Evolutionary conservation across 139 green algal genomes (phyloP), one percentile per base, ranked within the genome.

Genomic region (Chlamydomonas asymmetrica): DNA sequence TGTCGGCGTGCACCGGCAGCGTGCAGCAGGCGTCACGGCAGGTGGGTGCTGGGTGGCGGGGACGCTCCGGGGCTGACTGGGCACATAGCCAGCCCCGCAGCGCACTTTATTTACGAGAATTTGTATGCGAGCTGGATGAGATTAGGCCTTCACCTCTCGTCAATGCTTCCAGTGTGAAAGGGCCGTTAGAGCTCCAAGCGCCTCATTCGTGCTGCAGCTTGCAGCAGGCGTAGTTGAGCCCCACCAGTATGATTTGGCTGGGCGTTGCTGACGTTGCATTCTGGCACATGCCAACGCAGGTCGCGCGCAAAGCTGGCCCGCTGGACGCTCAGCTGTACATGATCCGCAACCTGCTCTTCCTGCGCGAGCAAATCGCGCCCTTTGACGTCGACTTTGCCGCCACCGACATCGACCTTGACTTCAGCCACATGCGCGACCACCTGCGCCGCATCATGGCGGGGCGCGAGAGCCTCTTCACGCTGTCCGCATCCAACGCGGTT

Each of bases 271-370:
- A n/a, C n/a, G n/a, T n/a, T n/a, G n/a, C n/a, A n/a, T n/a, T n/a
- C n/a, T n/a, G n/a, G n/a, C 59, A 25, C 59, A 66, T 34, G 22
- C 27, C 20, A 56, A 5, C 67, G 25, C 43, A 67, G 23, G 48
- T 92, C 16, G 78, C 77, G 6, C 78, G 79, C 76, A 73, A 75
- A 16, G 67, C 76, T 10, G 76, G 82, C 3, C 32, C 72, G 0
- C 73, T 97, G 66, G 88, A 98, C 73, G 91, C 86, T 23, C 91
- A 97, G 87, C 91, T 99, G 43, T 98, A 98, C 80, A 84, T 92
- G 38, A 95, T 99, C 73, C 90, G 91, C 74, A 92, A 98, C 82
- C 89, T 99, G 72, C 89, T 98, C 67, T 90, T 96, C 63, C 87
- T 99, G 71, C 76, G 93, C 5, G 94, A 98, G 84, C 91, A 96